phyloP scores from a whole-genome alignment of 225 moss, liverwort and hornwort genomes.

The Neckera pumila region DNA sequence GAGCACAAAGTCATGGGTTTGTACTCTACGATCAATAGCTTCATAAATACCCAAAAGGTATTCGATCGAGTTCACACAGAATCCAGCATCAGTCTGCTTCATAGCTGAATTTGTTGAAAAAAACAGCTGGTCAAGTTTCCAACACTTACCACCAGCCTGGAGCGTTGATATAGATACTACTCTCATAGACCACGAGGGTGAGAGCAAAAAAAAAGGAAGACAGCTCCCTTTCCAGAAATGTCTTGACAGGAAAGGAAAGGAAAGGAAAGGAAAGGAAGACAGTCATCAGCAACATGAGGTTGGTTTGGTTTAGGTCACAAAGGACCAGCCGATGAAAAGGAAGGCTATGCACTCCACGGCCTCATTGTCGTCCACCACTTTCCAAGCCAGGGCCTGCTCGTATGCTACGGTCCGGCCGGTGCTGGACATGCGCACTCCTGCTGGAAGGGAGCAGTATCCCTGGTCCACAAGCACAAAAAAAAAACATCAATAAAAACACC shows the following conservation, averaged over 20 bases:
- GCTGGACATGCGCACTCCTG: constrained; percentile 80
- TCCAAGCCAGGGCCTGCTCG: constrained; percentile 87
- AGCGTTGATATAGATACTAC: neutral
- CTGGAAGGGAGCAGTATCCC: constrained; percentile 89
- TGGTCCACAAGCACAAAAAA: neutral
- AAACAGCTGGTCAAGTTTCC: neutral
- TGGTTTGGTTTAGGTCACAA: constrained; percentile 9
- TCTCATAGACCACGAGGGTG: neutral
- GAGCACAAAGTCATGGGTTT: neutral
- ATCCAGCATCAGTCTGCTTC: neutral
- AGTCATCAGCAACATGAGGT: neutral
- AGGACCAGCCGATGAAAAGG: constrained; percentile 84
- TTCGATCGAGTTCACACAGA: neutral
- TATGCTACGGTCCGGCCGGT: constrained; percentile 61
- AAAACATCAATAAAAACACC: neutral
- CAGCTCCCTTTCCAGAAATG: neutral
- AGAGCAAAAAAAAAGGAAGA: neutral
- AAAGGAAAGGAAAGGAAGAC: neutral
- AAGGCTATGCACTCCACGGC: constrained; percentile 83
- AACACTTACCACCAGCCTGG: neutral
- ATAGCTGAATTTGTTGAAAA: neutral
- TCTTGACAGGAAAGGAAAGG: neutral
- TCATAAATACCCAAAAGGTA: neutral
- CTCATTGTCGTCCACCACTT: constrained; percentile 77
- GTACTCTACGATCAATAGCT: neutral